phyloP scores from a whole-genome alignment of 352 stramenopile species.

The Vaucheria bursata region DNA sequence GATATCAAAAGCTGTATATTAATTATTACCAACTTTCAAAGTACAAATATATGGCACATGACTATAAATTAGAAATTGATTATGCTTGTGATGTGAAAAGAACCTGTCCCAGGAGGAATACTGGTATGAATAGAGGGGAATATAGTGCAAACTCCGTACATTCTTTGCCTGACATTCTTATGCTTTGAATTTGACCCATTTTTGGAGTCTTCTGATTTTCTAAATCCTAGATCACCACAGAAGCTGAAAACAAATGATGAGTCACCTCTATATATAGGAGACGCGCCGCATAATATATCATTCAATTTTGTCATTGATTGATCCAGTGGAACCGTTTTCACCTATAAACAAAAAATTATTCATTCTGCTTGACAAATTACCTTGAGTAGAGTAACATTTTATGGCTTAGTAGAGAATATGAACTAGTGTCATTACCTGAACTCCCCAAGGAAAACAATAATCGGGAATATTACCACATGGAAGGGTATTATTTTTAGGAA shows the following conservation, averaged over 20 bases:
- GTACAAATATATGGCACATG: too few species aligned
- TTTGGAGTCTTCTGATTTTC: too few species aligned
- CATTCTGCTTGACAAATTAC: neutral
- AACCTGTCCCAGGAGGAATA: neutral
- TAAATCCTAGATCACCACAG: conserved; percentile 29
- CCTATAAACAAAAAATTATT: neutral
- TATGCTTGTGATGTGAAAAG: too few species aligned
- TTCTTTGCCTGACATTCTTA: conserved; percentile 16
- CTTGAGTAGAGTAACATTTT: too few species aligned
- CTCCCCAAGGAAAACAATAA: conserved; percentile 39
- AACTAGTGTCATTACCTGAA: too few species aligned
- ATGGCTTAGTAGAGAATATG: too few species aligned
- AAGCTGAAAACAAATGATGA: conserved; percentile 5
- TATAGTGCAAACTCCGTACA: conserved; percentile 35
- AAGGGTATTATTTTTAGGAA: conserved; percentile 17
- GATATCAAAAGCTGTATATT: too few species aligned
- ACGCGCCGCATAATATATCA: neutral
- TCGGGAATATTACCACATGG: conserved; percentile 38
- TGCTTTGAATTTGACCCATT: too few species aligned
- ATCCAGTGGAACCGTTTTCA: neutral
- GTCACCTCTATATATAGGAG: neutral
- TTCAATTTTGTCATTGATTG: neutral
- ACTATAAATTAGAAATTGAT: too few species aligned
- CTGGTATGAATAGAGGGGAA: conserved; percentile 9
- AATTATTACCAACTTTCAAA: too few species aligned